phyloP scores from a whole-genome alignment of 208 protist genomes.

The Leishmania amazonensis region DNA sequence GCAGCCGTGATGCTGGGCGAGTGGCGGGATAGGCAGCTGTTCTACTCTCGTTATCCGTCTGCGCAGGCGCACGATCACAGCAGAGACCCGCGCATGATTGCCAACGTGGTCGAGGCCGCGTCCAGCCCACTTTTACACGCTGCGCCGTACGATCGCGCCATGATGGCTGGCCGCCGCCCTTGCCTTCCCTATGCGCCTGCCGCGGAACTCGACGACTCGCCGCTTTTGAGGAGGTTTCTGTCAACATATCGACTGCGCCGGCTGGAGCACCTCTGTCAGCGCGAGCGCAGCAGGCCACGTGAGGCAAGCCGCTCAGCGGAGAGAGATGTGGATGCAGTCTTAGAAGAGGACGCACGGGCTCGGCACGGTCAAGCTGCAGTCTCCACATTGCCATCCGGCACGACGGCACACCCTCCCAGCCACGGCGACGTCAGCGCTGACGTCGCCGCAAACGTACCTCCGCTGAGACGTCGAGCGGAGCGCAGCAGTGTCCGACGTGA shows the following conservation, averaged over 20 bases:
- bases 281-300: background rate
- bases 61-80: background rate
- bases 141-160: background rate
- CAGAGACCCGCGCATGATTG: background rate
- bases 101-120: background rate
- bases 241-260: background rate
- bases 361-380: background rate
- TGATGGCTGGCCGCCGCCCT: background rate
- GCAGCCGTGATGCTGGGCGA: slow-evolving; percentile 1
- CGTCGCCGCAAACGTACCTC: background rate
- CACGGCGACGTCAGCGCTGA: background rate
- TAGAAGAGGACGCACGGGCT: background rate
- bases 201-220: background rate
- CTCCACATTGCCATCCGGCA: background rate
- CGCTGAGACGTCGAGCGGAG: background rate
- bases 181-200: background rate
- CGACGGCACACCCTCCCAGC: background rate
- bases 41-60: background rate
- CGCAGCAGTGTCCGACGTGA: background rate
- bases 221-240: background rate
- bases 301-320: background rate
- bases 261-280: slow-evolving; percentile 7
- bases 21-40: background rate
- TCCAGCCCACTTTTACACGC: background rate
- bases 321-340: background rate